phyloP scores from a whole-genome alignment of 1,139 yeast species.

The Blastobotrys elegans region DNA sequence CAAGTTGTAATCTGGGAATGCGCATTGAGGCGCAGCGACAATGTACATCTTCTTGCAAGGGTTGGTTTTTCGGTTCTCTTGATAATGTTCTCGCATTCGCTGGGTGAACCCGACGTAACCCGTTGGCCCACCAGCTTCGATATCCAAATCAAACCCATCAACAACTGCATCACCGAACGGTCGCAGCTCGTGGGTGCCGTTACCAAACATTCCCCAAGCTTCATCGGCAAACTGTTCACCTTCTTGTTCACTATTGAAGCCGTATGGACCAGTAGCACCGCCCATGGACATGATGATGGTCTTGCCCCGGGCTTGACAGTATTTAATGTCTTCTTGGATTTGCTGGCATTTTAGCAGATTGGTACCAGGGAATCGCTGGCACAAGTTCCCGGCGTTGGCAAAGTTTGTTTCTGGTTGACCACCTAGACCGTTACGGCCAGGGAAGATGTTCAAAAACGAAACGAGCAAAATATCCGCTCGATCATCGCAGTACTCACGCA shows the following conservation, averaged over 20 bases:
- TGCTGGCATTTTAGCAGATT: conserved; percentile 34
- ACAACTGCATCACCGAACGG: conserved; percentile 67
- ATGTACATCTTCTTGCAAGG: conserved; percentile 51
- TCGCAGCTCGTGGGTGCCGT: conserved; percentile 54
- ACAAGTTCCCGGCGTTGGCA: conserved; percentile 47
- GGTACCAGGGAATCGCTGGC: conserved; percentile 28
- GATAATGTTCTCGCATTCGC: conserved; percentile 51
- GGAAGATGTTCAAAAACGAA: conserved; percentile 61
- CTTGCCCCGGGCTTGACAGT: conserved; percentile 80
- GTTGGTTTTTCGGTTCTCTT: conserved; percentile 31
- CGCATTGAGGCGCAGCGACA: conserved; percentile 94
- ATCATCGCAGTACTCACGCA: conserved; percentile 65
- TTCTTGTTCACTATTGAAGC: conserved; percentile 54
- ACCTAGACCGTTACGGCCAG: conserved; percentile 32
- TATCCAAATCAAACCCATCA: conserved; percentile 71
- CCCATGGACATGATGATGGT: conserved; percentile 78
- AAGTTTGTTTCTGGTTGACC: conserved; percentile 52
- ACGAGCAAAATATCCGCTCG: conserved; percentile 60
- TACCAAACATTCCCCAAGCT: conserved; percentile 83
- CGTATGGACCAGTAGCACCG: conserved; percentile 79
- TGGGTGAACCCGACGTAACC: conserved; percentile 51
- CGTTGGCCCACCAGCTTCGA: conserved; percentile 48
- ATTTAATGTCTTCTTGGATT: conserved; percentile 58
- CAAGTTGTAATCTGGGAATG: conserved; percentile 80
- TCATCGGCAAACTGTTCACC: conserved; percentile 67